Percentiles rank a stretch among this genome's conserved stretches.
phyloP scores from a whole-genome alignment of 257 asterid species.

The Rauvolfia tetraphylla region DNA sequence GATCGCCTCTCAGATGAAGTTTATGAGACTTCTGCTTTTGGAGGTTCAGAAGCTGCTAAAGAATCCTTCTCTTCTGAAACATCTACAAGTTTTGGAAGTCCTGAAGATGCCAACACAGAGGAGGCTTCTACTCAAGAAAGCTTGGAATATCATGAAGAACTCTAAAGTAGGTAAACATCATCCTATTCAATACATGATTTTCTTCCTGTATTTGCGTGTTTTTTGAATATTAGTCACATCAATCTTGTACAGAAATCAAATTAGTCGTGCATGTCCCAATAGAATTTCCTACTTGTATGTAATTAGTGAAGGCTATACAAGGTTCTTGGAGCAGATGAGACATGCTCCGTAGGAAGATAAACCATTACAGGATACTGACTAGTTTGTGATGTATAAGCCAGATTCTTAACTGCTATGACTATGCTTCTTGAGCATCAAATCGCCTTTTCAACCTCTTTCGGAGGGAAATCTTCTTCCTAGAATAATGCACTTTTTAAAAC shows the following conservation, averaged over 20 bases:
- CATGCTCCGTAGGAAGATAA: neutral
- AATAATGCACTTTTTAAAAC: neutral
- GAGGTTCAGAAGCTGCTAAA: constrained; percentile 21
- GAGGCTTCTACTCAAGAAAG: constrained; percentile 41
- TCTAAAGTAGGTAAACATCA: constrained; percentile 38
- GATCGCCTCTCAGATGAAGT: constrained; percentile 13
- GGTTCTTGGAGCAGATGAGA: neutral
- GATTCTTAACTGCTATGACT: neutral
- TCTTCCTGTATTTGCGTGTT: neutral
- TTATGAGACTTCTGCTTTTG: constrained; percentile 24
- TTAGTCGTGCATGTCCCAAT: neutral
- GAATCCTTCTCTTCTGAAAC: constrained; percentile 19
- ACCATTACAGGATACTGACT: neutral
- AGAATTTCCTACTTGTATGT: neutral
- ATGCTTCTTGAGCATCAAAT: neutral
- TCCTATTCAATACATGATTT: neutral
- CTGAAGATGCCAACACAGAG: constrained; percentile 32
- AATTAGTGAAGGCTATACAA: neutral
- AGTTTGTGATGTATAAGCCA: neutral
- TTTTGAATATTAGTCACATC: neutral
- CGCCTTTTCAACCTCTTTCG: neutral
- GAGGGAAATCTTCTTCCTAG: neutral
- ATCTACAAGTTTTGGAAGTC: constrained; percentile 20
- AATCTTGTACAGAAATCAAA: constrained; percentile 19
- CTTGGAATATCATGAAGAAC: constrained; percentile 50